A percentile compares a stretch with the other conserved stretches of the same genome.
These are phyloP conservation scores for Xylariaceae sp. DNA, from an alignment of 2,329 filamentous ascomycete genomes.

Conservation along the genomic window DNA sequence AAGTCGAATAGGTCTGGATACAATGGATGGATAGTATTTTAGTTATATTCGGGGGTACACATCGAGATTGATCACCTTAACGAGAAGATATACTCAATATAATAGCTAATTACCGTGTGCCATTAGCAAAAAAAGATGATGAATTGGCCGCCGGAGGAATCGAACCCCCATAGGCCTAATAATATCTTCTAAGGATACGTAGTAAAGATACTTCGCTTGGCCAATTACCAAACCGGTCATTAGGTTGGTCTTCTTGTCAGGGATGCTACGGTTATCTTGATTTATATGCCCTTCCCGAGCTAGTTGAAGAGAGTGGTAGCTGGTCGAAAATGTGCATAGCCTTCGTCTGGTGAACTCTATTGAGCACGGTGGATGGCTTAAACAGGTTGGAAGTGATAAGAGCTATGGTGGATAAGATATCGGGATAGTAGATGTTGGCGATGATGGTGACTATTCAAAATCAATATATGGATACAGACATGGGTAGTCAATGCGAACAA, in stretches of 20 bases:
- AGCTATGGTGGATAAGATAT: too few relatives aligned
- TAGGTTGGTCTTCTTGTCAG: not conserved
- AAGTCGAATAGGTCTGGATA: too few relatives aligned
- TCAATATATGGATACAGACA: not conserved
- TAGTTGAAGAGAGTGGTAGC: not conserved
- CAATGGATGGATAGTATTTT: too few relatives aligned
- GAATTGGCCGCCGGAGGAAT: not conserved
- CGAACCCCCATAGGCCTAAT: not conserved
- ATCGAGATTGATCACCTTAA: too few relatives aligned
- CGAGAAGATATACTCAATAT: not conserved
- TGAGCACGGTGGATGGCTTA: not conserved
- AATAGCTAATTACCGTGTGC: not conserved
- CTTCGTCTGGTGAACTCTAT: not conserved
- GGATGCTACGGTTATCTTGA: not conserved
- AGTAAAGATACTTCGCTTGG: not conserved
- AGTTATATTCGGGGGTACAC: too few relatives aligned
- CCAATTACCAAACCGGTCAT: not conserved
- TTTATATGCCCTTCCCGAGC: not conserved
- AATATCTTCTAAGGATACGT: not conserved
- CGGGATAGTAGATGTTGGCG: too few relatives aligned
- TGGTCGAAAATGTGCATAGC: not conserved
- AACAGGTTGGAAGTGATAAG: too few relatives aligned
- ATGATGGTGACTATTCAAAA: not conserved
- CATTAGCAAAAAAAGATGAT: not conserved
- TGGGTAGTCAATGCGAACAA: not conserved